Evolutionary conservation across 345 rosid species (phyloP), one percentile per base, ranked within the genome.

Genomic region (Mallotus nudiflorus): DNA sequence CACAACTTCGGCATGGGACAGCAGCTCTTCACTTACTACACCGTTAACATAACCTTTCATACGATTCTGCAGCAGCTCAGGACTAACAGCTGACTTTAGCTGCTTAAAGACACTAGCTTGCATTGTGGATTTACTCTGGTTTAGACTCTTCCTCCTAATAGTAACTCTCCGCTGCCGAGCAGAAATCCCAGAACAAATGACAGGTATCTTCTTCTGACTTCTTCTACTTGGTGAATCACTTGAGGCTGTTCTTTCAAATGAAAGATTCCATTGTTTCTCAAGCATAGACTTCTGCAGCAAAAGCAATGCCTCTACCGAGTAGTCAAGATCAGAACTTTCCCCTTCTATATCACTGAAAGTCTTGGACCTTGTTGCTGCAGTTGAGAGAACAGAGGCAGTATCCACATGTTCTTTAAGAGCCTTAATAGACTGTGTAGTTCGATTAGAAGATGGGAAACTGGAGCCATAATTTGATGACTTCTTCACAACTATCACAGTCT

Each of bases 221-320:
- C 73, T 84, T 42, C 44, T 74, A 44, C 54, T 72, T 0, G 82
- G 61, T 20, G 86, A 79, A 57, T 80, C 83, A 76, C 55, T 48
- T 27, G 72, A 72, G 19, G 55, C 67, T 2, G 71, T 79, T 64
- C 84, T 77, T 54, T 89, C 90, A 73, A 91, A 87, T 19, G 96
- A 85, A 78, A 94, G 97, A 69, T 80, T 89, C 98, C 98, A 94
- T 51, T 91, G 97, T 75, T 92, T 88, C 66, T 94, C 98, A 40
- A 94, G 86, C 88, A 91, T 86, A 63, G 93, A 88, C 81, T 87
- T 94, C 83, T 94, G 98, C 67, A 93, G 78, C 80, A 93, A 70
- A 28, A 93, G 87, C 35, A 91, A 86, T 53, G 90, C 96, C 51
- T 93, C 97, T 27, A 93, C 80, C 2, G 92, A 89, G 71, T 67